A percentile compares a stretch with the other conserved stretches of the same genome.
Evolutionary conservation across 2,329 filamentous ascomycete species (phyloP).

Genomic region (Calonectria hawksworthii): DNA sequence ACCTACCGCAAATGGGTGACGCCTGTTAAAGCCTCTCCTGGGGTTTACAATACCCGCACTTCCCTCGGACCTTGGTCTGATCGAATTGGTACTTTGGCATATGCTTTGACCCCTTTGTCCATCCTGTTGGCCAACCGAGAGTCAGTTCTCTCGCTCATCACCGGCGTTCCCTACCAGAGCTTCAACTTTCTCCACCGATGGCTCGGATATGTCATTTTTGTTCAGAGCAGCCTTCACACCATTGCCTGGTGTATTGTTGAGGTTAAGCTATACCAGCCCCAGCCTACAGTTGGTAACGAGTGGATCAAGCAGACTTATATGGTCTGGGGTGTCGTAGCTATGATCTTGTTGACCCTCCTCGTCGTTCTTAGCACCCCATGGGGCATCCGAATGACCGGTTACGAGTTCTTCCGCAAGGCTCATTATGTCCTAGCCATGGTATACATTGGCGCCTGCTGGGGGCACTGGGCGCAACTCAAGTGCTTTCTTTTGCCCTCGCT

Average conservation of each 20-base stretch:
- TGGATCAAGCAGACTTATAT: conserved; percentile 78
- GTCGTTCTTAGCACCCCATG: conserved; percentile 69
- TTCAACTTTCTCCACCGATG: conserved; percentile 86
- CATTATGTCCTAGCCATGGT: conserved; percentile 81
- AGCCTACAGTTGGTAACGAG: conserved; percentile 68
- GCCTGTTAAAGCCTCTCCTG: conserved; percentile 70
- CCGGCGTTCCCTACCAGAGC: conserved; percentile 80
- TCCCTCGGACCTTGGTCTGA: conserved; percentile 78
- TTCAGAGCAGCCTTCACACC: conserved; percentile 78
- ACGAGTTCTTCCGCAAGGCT: conserved; percentile 82
- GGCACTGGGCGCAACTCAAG: conserved; percentile 77
- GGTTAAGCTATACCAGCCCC: conserved; percentile 77
- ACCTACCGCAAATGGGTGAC: conserved; percentile 78
- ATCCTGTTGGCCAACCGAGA: conserved; percentile 78
- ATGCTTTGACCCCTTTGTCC: conserved; percentile 80
- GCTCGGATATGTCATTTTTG: conserved; percentile 80
- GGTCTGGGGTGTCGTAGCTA: conserved; percentile 79
- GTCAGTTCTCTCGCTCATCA: conserved; percentile 77
- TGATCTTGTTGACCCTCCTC: conserved; percentile 73
- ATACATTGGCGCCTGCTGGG: conserved; percentile 83
- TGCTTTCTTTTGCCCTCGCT: conserved; percentile 79
- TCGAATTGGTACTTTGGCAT: conserved; percentile 78
- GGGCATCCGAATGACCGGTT: conserved; percentile 76
- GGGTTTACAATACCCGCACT: conserved; percentile 74
- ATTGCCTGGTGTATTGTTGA: conserved; percentile 79